Evolutionary conservation across 768 basidiomycete species (phyloP), one percentile per base, ranked within the genome.

Genomic region (Goffeauzyma gilvescens): DNA sequence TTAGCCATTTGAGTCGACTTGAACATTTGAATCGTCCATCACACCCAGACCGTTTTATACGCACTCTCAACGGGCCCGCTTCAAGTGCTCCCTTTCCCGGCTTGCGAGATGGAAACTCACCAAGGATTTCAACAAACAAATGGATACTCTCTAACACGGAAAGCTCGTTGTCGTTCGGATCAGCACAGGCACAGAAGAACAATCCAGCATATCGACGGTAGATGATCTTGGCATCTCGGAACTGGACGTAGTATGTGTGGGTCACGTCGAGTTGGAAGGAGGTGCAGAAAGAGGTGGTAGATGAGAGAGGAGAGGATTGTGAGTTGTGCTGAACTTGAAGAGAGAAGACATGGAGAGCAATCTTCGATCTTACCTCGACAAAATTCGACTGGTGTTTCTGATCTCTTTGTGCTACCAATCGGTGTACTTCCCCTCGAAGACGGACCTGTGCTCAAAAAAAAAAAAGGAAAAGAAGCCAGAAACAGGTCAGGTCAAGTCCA

Each of bases 301-400:
- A 41, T 20, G 39, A 23, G 47, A 26, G 9, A 17, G 5, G 25
- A 21, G 32, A 26, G 32, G 24, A 30, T 25, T 15, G 30, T 38
- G 20, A 33, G 26, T 21, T 9, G 15, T 41, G 20, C 18, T 21
- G 41, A 50, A 41, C 30, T 20, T 31, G 24, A 26, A 28, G 32
- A 35, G 30, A 10, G 15, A 17, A n/a, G 32, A 30, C 5, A 35
- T 31, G 23, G 14, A 21, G 15, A 32, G 15, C 37, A 4, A 31
- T 26, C 17, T 5, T 14, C 3, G 12, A 2, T 58, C 75, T 35
- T 41, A 90, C 90, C 75, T 98, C 93, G 25, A 96, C 93, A 54
- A 96, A 96, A 62, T 98, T 98, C 18, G 85, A 90, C 64, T 96
- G 93, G 53, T 95, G 93, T 66, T 95, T 95, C 69, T 95, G 87